These are phyloP conservation scores for Phytophthora sp. DNA, from an alignment of 352 stramenopile species.

Conservation along the genomic window DNA sequence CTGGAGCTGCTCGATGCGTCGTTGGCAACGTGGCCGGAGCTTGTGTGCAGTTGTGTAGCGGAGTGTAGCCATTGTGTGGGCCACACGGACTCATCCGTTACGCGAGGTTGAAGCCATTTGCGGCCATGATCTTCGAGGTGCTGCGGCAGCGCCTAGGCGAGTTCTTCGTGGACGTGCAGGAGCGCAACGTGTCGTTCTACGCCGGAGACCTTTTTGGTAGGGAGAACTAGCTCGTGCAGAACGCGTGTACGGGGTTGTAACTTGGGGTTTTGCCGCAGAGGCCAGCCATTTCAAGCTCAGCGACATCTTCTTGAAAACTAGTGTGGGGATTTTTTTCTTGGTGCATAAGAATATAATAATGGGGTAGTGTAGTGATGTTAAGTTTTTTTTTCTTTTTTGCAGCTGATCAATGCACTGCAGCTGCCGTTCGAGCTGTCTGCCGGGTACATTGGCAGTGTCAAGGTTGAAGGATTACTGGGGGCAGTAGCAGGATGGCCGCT, in stretches of 20 bases:
- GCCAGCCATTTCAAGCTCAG: conserved; percentile 67
- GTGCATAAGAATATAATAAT: not conserved
- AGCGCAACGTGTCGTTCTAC: conserved; percentile 67
- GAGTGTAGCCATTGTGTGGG: not conserved
- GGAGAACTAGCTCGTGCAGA: too few relatives aligned
- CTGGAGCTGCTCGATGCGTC: conserved; percentile 17
- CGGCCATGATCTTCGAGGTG: conserved; percentile 68
- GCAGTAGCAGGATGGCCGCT: conserved; percentile 64
- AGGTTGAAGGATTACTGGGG: conserved; percentile 65
- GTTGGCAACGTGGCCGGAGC: conserved; percentile 14
- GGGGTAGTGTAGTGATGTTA: not conserved
- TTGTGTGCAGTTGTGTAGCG: too few relatives aligned
- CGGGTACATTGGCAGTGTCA: conserved; percentile 71
- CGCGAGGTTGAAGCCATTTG: conserved; percentile 1
- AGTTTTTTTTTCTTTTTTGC: not conserved
- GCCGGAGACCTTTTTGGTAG: conserved; percentile 77
- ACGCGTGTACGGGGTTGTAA: too few relatives aligned
- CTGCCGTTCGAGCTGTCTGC: conserved; percentile 70
- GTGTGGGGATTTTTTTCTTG: conserved; percentile 35
- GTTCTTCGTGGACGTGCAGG: conserved; percentile 68
- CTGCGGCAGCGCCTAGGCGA: conserved; percentile 63
- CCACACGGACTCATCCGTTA: not conserved
- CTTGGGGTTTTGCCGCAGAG: conserved; percentile 43
- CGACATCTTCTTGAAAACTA: conserved; percentile 69
- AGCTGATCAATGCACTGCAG: conserved; percentile 72